Conservation (phyloP, 2,329 filamentous ascomycete species). For the Pseudofabraea citricarpa region DNA sequence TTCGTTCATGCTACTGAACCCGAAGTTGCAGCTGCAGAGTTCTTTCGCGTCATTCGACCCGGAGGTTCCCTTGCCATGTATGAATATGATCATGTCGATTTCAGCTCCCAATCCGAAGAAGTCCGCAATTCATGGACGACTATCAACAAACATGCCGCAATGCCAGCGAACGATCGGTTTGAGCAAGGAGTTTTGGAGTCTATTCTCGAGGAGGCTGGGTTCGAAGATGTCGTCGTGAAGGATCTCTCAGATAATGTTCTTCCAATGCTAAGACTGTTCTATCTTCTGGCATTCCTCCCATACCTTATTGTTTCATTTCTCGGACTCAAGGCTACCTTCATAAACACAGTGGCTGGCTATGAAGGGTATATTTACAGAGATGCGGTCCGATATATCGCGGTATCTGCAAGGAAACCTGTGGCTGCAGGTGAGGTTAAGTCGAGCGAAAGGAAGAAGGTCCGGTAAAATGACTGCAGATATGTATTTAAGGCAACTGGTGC, state of each 20-base stretch:
- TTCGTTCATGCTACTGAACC: slow-evolving; percentile 49
- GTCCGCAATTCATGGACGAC: slow-evolving; percentile 28
- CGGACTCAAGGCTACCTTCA: slow-evolving; percentile 38
- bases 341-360: slow-evolving; percentile 43
- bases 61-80: slow-evolving; percentile 41
- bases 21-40: slow-evolving; percentile 36
- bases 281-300: slow-evolving; percentile 38
- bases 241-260: slow-evolving; percentile 42
- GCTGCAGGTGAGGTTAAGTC: no score
- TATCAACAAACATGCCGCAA: slow-evolving; percentile 38
- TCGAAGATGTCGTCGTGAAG: slow-evolving; percentile 33
- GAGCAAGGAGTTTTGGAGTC: slow-evolving; percentile 32
- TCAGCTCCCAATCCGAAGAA: slow-evolving; percentile 22
- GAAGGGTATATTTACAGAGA: slow-evolving; percentile 11
- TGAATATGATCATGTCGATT: slow-evolving; percentile 40
- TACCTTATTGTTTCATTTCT: slow-evolving; percentile 40
- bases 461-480: no score
- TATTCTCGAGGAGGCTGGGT: slow-evolving; percentile 32
- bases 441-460: no score
- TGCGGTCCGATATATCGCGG: slow-evolving; percentile 23
- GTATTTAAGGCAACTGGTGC: no score
- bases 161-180: slow-evolving; percentile 39
- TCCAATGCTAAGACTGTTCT: slow-evolving; percentile 45
- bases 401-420: slow-evolving; percentile 32
- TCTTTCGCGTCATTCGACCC: slow-evolving; percentile 41